Percentiles rank a stretch among this genome's conserved stretches.
phyloP scores from a whole-genome alignment of 2,329 filamentous ascomycete genomes.

The Periconia macrospinosa region DNA sequence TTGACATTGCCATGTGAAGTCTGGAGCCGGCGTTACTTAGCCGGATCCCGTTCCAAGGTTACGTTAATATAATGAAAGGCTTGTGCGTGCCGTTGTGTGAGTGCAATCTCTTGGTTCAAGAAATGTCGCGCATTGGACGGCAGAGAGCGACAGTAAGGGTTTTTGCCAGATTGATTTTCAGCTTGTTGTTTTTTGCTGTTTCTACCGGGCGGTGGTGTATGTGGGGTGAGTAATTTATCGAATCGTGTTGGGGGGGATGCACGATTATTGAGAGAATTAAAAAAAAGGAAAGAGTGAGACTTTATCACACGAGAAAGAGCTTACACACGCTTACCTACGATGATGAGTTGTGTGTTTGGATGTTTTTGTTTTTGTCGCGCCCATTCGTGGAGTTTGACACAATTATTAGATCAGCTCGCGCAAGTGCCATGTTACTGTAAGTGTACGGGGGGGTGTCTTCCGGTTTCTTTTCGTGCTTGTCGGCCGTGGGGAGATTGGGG shows the following conservation, averaged over 20 bases:
- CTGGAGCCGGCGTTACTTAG: background rate
- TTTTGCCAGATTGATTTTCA: background rate
- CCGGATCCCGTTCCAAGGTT: background rate
- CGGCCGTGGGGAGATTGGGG: slow-evolving; percentile 8
- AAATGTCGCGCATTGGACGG: background rate
- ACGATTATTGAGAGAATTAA: too few relatives aligned
- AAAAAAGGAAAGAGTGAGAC: too few relatives aligned
- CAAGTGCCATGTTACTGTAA: too few relatives aligned
- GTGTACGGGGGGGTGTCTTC: background rate
- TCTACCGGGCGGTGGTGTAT: too few relatives aligned
- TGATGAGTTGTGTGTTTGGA: background rate
- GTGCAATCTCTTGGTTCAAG: background rate
- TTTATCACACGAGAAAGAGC: too few relatives aligned
- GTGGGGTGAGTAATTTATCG: too few relatives aligned
- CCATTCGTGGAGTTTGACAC: background rate
- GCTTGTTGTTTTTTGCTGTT: too few relatives aligned
- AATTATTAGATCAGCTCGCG: background rate
- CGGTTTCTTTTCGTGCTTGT: slow-evolving; percentile 8
- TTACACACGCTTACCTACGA: background rate
- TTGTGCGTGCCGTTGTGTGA: background rate
- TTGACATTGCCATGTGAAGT: background rate
- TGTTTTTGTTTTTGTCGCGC: background rate
- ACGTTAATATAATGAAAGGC: background rate
- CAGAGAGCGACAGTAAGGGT: background rate
- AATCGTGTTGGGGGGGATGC: too few relatives aligned